Conservation (phyloP, 176 grass and related monocot genomes). For the Triticum timopheevii region DNA sequence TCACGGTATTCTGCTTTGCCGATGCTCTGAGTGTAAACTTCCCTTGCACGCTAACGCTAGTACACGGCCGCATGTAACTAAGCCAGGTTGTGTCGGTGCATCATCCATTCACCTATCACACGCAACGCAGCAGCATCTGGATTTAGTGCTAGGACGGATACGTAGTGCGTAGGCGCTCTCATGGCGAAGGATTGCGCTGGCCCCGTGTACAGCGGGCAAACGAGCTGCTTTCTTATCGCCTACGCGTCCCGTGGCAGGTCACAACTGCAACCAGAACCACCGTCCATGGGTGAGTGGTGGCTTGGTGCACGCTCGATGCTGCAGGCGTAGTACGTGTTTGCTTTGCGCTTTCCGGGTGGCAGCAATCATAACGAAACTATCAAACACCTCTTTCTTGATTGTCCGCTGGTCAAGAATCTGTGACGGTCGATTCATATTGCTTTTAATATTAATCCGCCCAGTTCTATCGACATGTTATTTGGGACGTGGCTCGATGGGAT, state of each 20-base stretch:
- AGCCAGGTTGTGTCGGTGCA: neutral
- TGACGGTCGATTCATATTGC: too few species aligned
- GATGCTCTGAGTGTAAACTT: neutral
- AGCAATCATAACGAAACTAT: neutral
- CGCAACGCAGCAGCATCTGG: neutral
- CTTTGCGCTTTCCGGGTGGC: neutral
- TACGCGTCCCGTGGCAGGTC: neutral
- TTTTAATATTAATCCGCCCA: too few species aligned
- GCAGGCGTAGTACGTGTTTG: neutral
- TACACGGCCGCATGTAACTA: neutral
- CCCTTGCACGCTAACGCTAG: slow-evolving; percentile 20
- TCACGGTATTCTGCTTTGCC: neutral
- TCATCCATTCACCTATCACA: neutral
- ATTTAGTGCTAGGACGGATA: neutral
- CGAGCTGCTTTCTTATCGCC: slow-evolving; percentile 7
- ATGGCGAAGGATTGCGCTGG: neutral
- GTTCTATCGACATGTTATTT: too few species aligned
- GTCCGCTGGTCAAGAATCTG: too few species aligned
- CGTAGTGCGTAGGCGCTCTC: neutral
- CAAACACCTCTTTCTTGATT: too few species aligned
- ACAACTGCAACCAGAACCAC: neutral
- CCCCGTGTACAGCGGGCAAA: neutral
- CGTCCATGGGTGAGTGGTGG: neutral
- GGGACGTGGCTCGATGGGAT: too few species aligned
- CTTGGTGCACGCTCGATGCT: neutral